Evolutionary conservation across 2,329 filamentous ascomycete species (phyloP).

Genomic region (Sclerotinia glacialis): DNA sequence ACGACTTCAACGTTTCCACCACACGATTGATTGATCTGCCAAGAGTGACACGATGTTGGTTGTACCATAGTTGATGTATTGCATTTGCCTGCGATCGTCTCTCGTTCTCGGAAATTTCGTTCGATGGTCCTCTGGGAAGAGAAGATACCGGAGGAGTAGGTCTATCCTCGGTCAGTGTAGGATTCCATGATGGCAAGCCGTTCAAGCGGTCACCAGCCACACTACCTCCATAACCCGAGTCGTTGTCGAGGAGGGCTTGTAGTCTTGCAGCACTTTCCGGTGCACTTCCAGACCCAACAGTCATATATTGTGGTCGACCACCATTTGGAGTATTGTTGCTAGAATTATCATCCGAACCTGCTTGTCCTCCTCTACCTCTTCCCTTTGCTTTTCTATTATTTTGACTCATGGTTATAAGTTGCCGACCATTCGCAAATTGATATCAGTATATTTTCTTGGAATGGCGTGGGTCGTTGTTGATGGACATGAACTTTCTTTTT

Average conservation of each 20-base stretch:
- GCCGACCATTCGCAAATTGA: constrained; percentile 27
- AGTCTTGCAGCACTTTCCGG: constrained; percentile 79
- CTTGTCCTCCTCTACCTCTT: constrained; percentile 24
- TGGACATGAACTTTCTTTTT: constrained; percentile 23
- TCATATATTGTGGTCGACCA: constrained; percentile 70
- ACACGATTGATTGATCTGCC: constrained; percentile 83
- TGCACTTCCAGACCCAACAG: constrained; percentile 76
- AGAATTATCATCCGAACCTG: constrained; percentile 25
- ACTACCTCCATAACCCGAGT: constrained; percentile 91
- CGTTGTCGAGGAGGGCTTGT: constrained; percentile 76
- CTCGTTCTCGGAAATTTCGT: constrained; percentile 55
- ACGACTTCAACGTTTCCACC: constrained; percentile 74
- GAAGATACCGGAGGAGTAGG: constrained; percentile 45
- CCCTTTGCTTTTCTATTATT: constrained; percentile 56
- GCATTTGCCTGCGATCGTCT: constrained; percentile 71
- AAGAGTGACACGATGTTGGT: constrained; percentile 84
- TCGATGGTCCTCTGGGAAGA: constrained; percentile 30
- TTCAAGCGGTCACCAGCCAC: constrained; percentile 60
- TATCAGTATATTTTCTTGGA: background rate
- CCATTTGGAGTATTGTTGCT: constrained; percentile 16
- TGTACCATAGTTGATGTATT: constrained; percentile 91
- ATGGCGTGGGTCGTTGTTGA: constrained; percentile 8
- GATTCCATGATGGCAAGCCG: constrained; percentile 45
- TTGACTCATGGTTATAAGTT: constrained; percentile 54
- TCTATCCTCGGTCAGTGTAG: constrained; percentile 48